These are phyloP conservation scores for Phyllostachys edulis DNA, from an alignment of 176 grass and related monocot genomes.

Conservation along the genomic window DNA sequence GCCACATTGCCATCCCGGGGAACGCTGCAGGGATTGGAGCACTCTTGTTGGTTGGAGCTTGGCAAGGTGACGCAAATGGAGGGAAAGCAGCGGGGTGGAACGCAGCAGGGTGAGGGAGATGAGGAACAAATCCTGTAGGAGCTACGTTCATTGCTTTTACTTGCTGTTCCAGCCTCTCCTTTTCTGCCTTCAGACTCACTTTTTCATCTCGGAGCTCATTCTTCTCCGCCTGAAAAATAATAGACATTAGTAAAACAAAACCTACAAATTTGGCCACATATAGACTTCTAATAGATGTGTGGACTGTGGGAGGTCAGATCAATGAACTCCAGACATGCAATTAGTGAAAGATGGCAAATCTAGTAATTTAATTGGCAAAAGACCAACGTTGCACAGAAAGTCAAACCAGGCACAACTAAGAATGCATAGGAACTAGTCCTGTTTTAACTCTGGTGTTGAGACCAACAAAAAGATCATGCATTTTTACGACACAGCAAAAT, in stretches of 20 bases:
- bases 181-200: conserved; percentile 69
- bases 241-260: not conserved
- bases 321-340: not conserved
- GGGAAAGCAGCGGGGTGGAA: conserved; percentile 39
- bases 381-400: not conserved
- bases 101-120: conserved; percentile 57
- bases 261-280: not conserved
- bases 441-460: not conserved
- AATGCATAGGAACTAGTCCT: not conserved
- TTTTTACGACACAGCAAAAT: not conserved
- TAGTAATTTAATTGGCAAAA: not conserved
- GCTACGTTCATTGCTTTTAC: conserved; percentile 53
- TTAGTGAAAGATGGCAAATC: not conserved
- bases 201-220: conserved; percentile 79
- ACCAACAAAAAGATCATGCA: not conserved
- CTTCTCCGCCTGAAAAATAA: conserved; percentile 64
- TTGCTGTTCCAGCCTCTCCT: conserved; percentile 72
- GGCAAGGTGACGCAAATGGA: conserved; percentile 45
- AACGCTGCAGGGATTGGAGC: conserved; percentile 37
- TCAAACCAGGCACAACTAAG: not conserved
- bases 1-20: conserved; percentile 80
- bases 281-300: not conserved
- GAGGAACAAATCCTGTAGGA: conserved; percentile 63
- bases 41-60: conserved; percentile 44
- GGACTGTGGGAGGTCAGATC: not conserved